phyloP scores from a whole-genome alignment of 2,329 filamentous ascomycete genomes.

The Thelonectria olida region DNA sequence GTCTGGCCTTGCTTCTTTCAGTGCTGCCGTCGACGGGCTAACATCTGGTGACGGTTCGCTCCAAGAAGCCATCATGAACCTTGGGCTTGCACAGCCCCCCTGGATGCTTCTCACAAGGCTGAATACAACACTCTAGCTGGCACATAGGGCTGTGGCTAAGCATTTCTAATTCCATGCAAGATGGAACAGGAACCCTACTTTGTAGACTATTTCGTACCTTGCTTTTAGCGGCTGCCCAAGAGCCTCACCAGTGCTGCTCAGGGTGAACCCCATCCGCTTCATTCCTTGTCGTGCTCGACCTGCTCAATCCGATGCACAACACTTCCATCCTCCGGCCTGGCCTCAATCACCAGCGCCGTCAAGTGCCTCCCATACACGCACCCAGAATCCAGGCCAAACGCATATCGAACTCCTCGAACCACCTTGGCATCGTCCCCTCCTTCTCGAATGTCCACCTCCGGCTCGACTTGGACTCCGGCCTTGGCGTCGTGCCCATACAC shows the following conservation, averaged over 20 bases:
- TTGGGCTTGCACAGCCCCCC: background rate
- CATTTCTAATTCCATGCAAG: background rate
- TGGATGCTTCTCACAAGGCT: background rate
- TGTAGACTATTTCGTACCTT: background rate
- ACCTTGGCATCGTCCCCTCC: background rate
- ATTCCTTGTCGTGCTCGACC: background rate
- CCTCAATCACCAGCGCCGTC: conserved; percentile 26
- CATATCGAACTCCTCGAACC: conserved; percentile 59
- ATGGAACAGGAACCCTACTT: background rate
- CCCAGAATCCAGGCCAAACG: conserved; percentile 82
- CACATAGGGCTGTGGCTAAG: background rate
- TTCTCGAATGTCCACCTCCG: background rate
- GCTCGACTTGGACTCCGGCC: conserved; percentile 62
- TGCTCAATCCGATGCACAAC: conserved; percentile 23
- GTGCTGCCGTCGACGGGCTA: background rate
- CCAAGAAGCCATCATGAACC: background rate
- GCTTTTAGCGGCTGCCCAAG: background rate
- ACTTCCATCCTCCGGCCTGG: background rate
- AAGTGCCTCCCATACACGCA: conserved; percentile 70
- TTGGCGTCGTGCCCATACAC: conserved; percentile 87
- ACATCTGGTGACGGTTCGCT: background rate
- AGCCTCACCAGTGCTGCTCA: too few relatives aligned
- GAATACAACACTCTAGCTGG: background rate
- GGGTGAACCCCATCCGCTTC: background rate
- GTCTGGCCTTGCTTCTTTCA: background rate